phyloP scores from a whole-genome alignment of 805 yeast species.

The Starmerella tilneyi region DNA sequence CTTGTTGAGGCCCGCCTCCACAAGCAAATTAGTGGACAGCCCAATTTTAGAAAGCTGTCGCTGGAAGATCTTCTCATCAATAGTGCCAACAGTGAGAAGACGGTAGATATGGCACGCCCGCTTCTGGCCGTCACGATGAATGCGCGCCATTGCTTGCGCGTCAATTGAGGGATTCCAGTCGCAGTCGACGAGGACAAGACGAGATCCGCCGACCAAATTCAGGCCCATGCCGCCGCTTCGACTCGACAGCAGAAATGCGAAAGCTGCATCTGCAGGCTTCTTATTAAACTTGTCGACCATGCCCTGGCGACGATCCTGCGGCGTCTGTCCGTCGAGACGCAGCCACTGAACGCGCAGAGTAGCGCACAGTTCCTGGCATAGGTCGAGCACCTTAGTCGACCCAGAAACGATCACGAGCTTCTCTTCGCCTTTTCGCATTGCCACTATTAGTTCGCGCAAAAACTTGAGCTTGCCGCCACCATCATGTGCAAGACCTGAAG shows the following conservation, averaged over 20 bases:
- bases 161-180: slow-evolving; percentile 97
- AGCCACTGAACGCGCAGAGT: slow-evolving; percentile 42
- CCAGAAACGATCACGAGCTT: slow-evolving; percentile 81
- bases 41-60: slow-evolving; percentile 78
- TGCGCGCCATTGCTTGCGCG: slow-evolving; percentile 88
- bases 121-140: slow-evolving; percentile 87
- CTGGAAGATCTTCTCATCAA: slow-evolving; percentile 86
- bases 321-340: slow-evolving; percentile 79
- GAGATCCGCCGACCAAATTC: slow-evolving; percentile 79
- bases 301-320: slow-evolving; percentile 50
- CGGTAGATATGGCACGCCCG: slow-evolving; percentile 72
- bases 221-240: slow-evolving; percentile 92
- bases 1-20: too few relatives aligned
- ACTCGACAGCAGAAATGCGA: slow-evolving; percentile 71
- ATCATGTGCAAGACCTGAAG: slow-evolving; percentile 8
- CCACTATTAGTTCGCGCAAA: slow-evolving; percentile 46
- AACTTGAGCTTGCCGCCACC: slow-evolving; percentile 56
- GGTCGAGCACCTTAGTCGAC: slow-evolving; percentile 75
- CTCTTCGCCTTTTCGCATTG: slow-evolving; percentile 45
- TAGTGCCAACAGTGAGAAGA: slow-evolving; percentile 70
- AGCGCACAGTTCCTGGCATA: slow-evolving; percentile 49
- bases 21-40: slow-evolving; percentile 62
- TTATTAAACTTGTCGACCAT: slow-evolving; percentile 63
- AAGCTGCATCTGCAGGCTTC: slow-evolving; percentile 32
- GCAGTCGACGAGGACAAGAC: slow-evolving; percentile 76